A percentile compares a stretch with the other conserved stretches of the same genome.
Conservation (phyloP, 306 rosid species). For the Corylus avellana region DNA sequence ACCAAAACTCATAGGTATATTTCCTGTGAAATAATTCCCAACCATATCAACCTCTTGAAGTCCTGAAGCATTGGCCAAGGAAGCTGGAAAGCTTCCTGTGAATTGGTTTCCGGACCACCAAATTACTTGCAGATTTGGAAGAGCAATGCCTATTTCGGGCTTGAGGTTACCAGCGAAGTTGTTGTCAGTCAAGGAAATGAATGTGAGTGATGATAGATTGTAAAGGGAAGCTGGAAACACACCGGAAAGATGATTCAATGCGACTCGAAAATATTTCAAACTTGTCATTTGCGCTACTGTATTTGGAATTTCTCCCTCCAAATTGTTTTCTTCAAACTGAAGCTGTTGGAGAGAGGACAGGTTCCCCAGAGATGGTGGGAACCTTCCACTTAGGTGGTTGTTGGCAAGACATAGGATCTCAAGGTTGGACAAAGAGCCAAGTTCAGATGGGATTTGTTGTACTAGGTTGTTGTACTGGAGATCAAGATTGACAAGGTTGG, state of each 20-base stretch:
- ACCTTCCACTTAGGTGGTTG: background rate
- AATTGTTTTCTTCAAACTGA: background rate
- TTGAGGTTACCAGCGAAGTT: background rate
- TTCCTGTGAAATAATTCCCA: background rate
- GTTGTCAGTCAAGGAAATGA: background rate
- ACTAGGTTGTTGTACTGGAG: too few relatives aligned
- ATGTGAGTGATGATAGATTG: background rate
- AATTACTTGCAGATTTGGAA: background rate
- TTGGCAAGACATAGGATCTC: background rate
- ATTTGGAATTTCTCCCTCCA: constrained; percentile 5
- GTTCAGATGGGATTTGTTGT: too few relatives aligned
- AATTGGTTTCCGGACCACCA: background rate
- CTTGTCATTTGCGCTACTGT: background rate
- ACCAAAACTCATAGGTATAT: background rate
- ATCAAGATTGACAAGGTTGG: too few relatives aligned
- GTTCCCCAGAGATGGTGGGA: background rate
- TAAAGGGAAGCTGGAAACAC: background rate
- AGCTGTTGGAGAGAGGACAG: background rate
- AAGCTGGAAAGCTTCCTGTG: background rate
- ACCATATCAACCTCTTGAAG: rapidly evolving
- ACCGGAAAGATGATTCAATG: background rate
- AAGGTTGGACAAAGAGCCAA: background rate
- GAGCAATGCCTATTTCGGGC: background rate
- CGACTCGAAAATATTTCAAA: background rate
- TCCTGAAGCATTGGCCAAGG: background rate